Evolutionary conservation across 176 grass and related monocot genomes (phyloP), one percentile per base, ranked within the genome.

Genomic region (Hsuehochloa calcarea): DNA sequence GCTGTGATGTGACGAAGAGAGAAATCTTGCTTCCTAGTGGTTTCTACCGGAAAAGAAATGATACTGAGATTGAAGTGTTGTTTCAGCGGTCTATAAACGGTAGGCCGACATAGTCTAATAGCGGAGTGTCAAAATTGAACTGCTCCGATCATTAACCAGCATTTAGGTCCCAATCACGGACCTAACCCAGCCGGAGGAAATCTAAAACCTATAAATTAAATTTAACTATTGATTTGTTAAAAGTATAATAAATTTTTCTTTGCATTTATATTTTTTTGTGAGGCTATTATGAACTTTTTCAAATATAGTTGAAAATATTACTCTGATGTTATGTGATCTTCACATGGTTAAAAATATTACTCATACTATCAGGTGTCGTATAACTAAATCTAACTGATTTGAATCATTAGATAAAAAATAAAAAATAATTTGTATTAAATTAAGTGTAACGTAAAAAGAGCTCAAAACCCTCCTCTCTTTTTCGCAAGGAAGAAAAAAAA

Each of bases 121-220:
- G 74, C 25, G 17, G 65, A 44, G 44, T 19, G 64, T 26, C 65
- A 29, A 44, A 10, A 27, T 39, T 74, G 27, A 64, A 8, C 40
- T 65, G 25, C 20, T 72, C 13, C 12, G 0, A 66, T 74, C 58
- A 37, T 87, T 75, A 58, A 55, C 10, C 54, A 63, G 38, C 46
- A 34, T 20, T 84, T 72, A 73, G 26, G 56, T 84, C 14, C 10
- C 58, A 19, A 72, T 88, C 81, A 72, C 49, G 19, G 69, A 75
- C 85, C 78, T 81, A 74, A 75, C n/a, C 34, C 35, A 12, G 22
- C 16, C 23, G 11, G 78, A 26, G 31, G 47, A 16, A 50, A 7
- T 5, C 20, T 58, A 58, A 3, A 58, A n/a, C 54, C 56, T 3
- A 34, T 34, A 34, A 29, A 34, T 34, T 34, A 34, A 34, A 34